Base-by-base conservation (phyloP, 2,329 filamentous ascomycete genomes). In the Monosporascus sp. region DNA sequence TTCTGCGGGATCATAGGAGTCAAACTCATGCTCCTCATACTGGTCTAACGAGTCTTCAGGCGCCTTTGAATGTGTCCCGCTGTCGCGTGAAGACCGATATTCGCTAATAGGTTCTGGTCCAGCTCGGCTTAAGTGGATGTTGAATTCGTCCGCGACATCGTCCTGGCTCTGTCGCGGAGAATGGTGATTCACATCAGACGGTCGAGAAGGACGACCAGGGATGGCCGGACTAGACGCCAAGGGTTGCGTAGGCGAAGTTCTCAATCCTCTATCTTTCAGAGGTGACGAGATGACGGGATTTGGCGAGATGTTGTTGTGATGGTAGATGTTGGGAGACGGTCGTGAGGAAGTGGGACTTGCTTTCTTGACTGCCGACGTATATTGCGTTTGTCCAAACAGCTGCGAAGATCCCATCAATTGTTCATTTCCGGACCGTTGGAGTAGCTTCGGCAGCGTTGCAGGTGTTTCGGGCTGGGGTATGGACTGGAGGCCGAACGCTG, bases 261-360 rank as follows among this genome's bases (percentile, higher is more conserved):
- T 71, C 49, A 78, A 70, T 17, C 73, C 72, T 26, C 76, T 73
- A 37, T 76, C 70, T 61, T 80, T 81, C 2, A 81, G 63, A 0
- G 80, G 79, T 1, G 80, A 83, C 0, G 70, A 74, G 2, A 67
- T 58, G 43, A 72, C 62, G 2, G 68, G 65, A 44, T 76, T 77
- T 1, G 78, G 72, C 2, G 78, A 80, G 4, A 77, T 74, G 1
- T 71, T 68, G 49, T 78, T 72, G 24, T 70, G 65, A 16, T 61
- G 60, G 11, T 78, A 74, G 4, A 76, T 60, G 43, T 74, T 69
- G 0, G 80, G 80, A 1, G 81, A 84, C 0, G 81, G 81, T 11
- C 80, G 72, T 1, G 80, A 84, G 1, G 79, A 83, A 0, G 80
- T 83, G 20, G 81, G 81, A 54, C 79, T 84, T 46, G 70, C 65